phyloP scores from a whole-genome alignment of 768 basidiomycete genomes.

The Mycena maculata region DNA sequence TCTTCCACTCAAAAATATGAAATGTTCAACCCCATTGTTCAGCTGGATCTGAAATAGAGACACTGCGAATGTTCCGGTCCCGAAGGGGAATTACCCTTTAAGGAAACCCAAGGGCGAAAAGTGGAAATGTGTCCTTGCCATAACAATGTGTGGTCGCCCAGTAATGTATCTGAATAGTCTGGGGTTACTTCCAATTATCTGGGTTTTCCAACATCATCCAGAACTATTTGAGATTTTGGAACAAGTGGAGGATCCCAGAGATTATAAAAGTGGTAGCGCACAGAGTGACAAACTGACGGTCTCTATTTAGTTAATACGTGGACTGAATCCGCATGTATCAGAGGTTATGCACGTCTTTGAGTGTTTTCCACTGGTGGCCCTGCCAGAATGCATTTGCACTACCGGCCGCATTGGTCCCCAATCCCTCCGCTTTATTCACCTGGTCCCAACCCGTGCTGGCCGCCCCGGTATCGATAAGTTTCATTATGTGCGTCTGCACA shows the following conservation, averaged over 20 bases:
- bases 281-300: too few relatives aligned
- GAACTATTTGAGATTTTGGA: background rate
- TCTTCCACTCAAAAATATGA: too few relatives aligned
- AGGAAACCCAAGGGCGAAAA: too few relatives aligned
- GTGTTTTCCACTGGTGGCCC: constrained; percentile 37
- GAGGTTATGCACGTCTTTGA: constrained; percentile 31
- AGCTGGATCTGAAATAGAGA: too few relatives aligned
- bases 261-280: too few relatives aligned
- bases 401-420: constrained; percentile 27
- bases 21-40: too few relatives aligned
- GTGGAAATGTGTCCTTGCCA: background rate
- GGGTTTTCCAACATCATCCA: background rate
- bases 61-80: too few relatives aligned
- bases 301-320: too few relatives aligned
- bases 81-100: too few relatives aligned
- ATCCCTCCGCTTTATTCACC: constrained; percentile 7
- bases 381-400: constrained; percentile 4
- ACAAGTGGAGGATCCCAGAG: background rate
- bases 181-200: constrained; percentile 1
- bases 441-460: constrained; percentile 36
- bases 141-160: background rate
- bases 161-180: background rate
- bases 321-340: background rate
- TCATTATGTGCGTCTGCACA: constrained; percentile 4
- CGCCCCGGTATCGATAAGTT: constrained; percentile 23